Evolutionary conservation across 495 filamentous ascomycete genomes (phyloP), one percentile per base, ranked within the genome.

Genomic region (Talaromyces liani): DNA sequence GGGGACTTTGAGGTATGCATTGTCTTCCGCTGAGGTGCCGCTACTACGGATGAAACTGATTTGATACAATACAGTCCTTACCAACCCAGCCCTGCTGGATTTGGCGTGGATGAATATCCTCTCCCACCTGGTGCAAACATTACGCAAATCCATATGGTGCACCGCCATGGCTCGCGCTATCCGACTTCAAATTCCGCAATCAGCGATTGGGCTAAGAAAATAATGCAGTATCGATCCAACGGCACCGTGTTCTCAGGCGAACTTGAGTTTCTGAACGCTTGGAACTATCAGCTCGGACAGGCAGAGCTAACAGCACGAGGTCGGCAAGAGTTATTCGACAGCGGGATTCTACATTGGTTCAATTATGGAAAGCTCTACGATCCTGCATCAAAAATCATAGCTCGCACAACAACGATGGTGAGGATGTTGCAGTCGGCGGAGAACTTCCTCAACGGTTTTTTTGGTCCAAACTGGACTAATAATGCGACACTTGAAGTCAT

Each of bases 21-120:
- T 10, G 9, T 36, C 29, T 6, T 31, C 1, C 29, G 29, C 29
- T 31, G 29, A 31, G 0, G 29, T 31, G 1, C 29, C 29, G 29
- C 7, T 31, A 31, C 3, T 31, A 31, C 6, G 29, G 29, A 31
- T 31, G 29, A 31, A 31, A 36, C 33, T 36, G 8, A 36, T 36
- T 3, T 6, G 2, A 36, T 0, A 31, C 33, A 36, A 36, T 12
- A 36, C 8, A 36, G 33, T 36, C 33, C 33, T 36, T 36, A 36
- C 33, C 33, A 36, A 6, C 33, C 33, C 33, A 36, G 33, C 33
- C 33, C 33, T 36, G 9, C 12, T 12, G 33, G 10, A 36, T 36
- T 36, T 12, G 10, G 33, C 72, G 89, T 87, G 58, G 87, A 51
- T 51, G 20, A 10, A 51, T 51, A 51, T 36, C 33, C 33, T 36